Evolutionary conservation across 768 basidiomycete species (phyloP).

Genomic region (Trametes sanguinea): DNA sequence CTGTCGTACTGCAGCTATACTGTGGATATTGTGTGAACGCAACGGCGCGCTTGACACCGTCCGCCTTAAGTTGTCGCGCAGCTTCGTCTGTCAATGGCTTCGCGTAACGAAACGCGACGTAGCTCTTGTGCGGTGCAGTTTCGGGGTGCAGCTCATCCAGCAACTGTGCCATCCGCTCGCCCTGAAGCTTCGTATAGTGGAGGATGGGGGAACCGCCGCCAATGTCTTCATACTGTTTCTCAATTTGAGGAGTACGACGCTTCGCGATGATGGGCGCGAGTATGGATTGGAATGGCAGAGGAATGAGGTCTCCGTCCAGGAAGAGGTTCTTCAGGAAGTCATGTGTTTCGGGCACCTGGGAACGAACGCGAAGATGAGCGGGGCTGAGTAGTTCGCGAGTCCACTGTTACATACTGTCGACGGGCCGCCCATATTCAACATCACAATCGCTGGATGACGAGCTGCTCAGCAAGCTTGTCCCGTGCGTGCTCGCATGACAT

Average conservation of each 20-base stretch:
- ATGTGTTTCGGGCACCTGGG: conserved; percentile 86
- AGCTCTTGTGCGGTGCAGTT: conserved; percentile 94
- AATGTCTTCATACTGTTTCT: conserved; percentile 91
- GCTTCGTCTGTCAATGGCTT: conserved; percentile 85
- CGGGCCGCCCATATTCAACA: conserved; percentile 99
- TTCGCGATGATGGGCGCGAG: conserved; percentile 88
- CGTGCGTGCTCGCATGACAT: not conserved
- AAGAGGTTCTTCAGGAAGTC: conserved; percentile 93
- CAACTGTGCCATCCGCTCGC: conserved; percentile 84
- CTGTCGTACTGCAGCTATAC: conserved; percentile 97
- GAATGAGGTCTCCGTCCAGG: conserved; percentile 90
- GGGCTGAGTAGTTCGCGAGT: no score
- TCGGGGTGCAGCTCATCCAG: conserved; percentile 93
- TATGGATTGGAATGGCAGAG: conserved; percentile 86
- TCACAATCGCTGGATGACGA: conserved; percentile 67
- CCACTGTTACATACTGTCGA: conserved; percentile 62
- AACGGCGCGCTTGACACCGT: conserved; percentile 89
- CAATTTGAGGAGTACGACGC: conserved; percentile 89
- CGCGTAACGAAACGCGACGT: conserved; percentile 95
- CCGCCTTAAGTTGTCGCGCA: conserved; percentile 79
- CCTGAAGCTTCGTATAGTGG: conserved; percentile 85
- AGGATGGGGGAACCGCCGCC: conserved; percentile 98
- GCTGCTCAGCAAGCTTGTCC: not conserved
- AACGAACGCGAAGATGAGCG: not conserved
- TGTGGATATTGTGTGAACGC: conserved; percentile 99